A percentile compares a stretch with the other conserved stretches of the same genome.
These are phyloP conservation scores for Aureobasidium melanogenum DNA, from an alignment of 2,329 filamentous ascomycete genomes.

Conservation along the genomic window DNA sequence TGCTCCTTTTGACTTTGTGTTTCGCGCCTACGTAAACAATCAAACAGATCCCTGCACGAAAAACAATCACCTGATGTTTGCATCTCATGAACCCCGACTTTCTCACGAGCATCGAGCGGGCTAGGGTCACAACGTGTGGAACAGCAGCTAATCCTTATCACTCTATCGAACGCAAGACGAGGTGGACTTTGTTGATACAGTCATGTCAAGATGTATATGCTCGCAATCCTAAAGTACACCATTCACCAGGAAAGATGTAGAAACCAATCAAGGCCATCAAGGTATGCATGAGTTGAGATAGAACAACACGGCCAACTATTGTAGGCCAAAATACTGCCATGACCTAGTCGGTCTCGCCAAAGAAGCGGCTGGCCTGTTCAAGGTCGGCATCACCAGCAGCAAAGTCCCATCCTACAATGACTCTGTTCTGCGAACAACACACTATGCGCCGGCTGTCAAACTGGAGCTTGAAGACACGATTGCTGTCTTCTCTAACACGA, in stretches of 20 bases:
- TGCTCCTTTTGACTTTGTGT: background rate
- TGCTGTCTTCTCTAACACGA: slow-evolving; percentile 31
- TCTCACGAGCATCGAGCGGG: background rate
- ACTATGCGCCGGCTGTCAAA: slow-evolving; percentile 91
- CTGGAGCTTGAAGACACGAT: slow-evolving; percentile 88
- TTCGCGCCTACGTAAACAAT: background rate
- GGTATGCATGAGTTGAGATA: background rate
- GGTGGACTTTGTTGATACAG: background rate
- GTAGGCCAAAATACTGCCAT: background rate
- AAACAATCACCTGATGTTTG: slow-evolving; percentile 19
- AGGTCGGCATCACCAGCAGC: slow-evolving; percentile 69
- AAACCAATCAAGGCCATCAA: background rate
- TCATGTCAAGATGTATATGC: background rate
- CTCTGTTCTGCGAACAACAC: slow-evolving; percentile 83
- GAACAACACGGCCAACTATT: background rate
- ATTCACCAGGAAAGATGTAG: background rate
- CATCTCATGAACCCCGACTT: slow-evolving; percentile 12
- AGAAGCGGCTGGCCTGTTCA: slow-evolving; percentile 20
- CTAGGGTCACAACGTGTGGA: background rate
- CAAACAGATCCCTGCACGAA: background rate
- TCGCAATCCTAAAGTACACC: background rate
- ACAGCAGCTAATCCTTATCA: background rate
- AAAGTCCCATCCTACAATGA: slow-evolving; percentile 97
- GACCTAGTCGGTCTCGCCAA: slow-evolving; percentile 15
- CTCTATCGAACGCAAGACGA: background rate